Percentiles rank a stretch among this genome's conserved stretches.
phyloP scores from a whole-genome alignment of 306 rosid genomes.

The Lathyrus oleraceus region DNA sequence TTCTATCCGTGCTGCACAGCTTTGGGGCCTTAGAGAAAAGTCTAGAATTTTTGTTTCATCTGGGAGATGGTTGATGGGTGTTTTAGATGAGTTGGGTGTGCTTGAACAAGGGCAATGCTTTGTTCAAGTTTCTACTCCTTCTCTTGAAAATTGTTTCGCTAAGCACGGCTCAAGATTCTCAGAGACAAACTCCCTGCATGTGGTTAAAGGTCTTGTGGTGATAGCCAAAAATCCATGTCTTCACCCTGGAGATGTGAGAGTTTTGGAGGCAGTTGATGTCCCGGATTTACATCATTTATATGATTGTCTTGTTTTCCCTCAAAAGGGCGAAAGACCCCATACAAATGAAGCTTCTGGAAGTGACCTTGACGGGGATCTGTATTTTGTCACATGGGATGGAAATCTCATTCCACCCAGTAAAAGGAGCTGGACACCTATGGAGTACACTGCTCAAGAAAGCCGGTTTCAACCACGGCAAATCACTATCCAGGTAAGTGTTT shows the following conservation, averaged over 20 bases:
- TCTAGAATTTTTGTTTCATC: constrained; percentile 77
- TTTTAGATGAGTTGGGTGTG: constrained; percentile 68
- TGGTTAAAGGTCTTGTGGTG: constrained; percentile 64
- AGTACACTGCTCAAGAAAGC: constrained; percentile 54
- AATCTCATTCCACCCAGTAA: constrained; percentile 82
- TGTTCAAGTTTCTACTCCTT: constrained; percentile 75
- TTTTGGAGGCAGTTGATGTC: constrained; percentile 85
- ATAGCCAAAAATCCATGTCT: constrained; percentile 91
- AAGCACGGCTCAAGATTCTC: constrained; percentile 79
- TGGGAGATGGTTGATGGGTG: constrained; percentile 91
- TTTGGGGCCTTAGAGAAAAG: constrained; percentile 88
- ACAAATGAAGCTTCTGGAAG: constrained; percentile 95
- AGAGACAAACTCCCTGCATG: constrained; percentile 51
- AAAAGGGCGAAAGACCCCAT: constrained; percentile 88
- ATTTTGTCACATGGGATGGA: constrained; percentile 92
- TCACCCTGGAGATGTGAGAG: constrained; percentile 88
- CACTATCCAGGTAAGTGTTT: constrained; percentile 45
- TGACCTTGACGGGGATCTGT: constrained; percentile 92
- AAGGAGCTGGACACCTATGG: constrained; percentile 80
- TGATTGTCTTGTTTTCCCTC: constrained; percentile 91
- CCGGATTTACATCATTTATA: constrained; percentile 70
- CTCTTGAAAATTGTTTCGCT: constrained; percentile 71
- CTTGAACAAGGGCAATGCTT: constrained; percentile 86
- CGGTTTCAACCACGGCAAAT: constrained; percentile 37
- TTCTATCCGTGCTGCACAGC: constrained; percentile 76